A percentile compares a stretch with the other conserved stretches of the same genome.
phyloP scores from a whole-genome alignment of 495 filamentous ascomycete species.

The Tuber magnatum region DNA sequence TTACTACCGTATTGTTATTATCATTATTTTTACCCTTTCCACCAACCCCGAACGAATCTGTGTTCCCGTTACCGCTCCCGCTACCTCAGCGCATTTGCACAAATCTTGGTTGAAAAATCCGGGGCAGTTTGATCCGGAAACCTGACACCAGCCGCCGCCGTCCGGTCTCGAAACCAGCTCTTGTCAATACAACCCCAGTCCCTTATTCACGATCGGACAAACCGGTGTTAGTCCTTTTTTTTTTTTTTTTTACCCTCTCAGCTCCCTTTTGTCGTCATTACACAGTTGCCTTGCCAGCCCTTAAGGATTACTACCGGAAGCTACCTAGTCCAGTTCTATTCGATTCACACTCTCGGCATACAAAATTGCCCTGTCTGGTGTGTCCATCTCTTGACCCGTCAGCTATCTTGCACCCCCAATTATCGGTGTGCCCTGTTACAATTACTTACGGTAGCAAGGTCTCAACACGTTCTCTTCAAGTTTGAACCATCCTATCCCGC shows the following conservation, averaged over 20 bases:
- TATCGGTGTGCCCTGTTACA: background rate
- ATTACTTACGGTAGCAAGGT: background rate
- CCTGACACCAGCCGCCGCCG: background rate
- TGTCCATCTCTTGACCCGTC: background rate
- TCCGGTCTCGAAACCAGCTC: background rate
- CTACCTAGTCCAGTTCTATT: background rate
- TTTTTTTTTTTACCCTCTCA: conserved; percentile 8
- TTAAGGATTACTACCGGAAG: background rate
- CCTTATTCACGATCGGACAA: background rate
- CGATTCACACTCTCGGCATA: background rate
- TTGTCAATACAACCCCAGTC: background rate
- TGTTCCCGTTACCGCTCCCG: background rate
- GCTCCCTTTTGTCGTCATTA: conserved; percentile 24
- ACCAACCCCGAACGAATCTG: background rate
- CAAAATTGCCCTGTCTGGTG: background rate
- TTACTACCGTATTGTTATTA: no score
- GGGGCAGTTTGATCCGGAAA: background rate
- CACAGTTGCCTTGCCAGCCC: conserved; percentile 19
- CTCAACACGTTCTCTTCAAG: background rate
- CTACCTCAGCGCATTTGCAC: background rate
- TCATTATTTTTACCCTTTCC: background rate
- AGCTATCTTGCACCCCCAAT: background rate
- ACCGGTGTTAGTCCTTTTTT: conserved; percentile 5
- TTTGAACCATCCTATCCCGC: background rate
- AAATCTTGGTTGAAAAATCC: background rate